These are phyloP conservation scores for Plicaturopsis crispa DNA, from an alignment of 768 basidiomycete genomes.

Conservation along the genomic window DNA sequence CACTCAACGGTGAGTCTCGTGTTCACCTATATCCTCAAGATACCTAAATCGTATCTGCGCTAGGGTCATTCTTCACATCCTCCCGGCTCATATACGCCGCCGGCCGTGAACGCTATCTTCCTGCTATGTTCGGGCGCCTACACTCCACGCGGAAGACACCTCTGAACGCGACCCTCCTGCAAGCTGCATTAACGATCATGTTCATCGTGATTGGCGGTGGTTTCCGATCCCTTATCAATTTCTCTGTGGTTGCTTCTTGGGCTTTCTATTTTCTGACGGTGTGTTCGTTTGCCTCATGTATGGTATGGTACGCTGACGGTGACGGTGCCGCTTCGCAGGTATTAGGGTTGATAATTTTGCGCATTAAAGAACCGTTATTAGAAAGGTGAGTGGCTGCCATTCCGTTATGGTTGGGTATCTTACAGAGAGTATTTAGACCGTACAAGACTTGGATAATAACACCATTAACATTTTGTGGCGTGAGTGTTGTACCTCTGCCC, in stretches of 20 bases:
- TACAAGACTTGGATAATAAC: constrained; percentile 92
- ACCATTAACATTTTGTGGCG: constrained; percentile 83
- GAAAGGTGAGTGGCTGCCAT: constrained; percentile 46
- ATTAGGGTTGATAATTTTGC: constrained; percentile 78
- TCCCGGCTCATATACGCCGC: constrained; percentile 87
- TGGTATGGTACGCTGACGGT: constrained; percentile 1
- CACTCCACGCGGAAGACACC: constrained; percentile 77
- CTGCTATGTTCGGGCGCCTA: constrained; percentile 72
- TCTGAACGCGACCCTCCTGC: constrained; percentile 78
- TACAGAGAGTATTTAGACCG: constrained; percentile 43
- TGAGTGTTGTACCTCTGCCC: constrained; percentile 29
- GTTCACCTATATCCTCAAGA: constrained; percentile 4
- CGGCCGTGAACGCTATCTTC: constrained; percentile 82
- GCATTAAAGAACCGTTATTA: constrained; percentile 85
- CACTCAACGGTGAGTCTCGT: constrained; percentile 66
- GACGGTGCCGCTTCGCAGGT: constrained; percentile 63
- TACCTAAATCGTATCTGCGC: constrained; percentile 8
- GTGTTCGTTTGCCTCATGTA: constrained; percentile 16
- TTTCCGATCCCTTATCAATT: constrained; percentile 83
- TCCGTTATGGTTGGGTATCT: background rate
- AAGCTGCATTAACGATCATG: constrained; percentile 61
- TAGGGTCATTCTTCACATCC: constrained; percentile 66
- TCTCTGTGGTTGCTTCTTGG: constrained; percentile 83
- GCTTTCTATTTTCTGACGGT: constrained; percentile 84
- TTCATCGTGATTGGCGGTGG: constrained; percentile 88